Evolutionary conservation across 2,329 filamentous ascomycete species (phyloP).

Genomic region (Talaromyces sp.): DNA sequence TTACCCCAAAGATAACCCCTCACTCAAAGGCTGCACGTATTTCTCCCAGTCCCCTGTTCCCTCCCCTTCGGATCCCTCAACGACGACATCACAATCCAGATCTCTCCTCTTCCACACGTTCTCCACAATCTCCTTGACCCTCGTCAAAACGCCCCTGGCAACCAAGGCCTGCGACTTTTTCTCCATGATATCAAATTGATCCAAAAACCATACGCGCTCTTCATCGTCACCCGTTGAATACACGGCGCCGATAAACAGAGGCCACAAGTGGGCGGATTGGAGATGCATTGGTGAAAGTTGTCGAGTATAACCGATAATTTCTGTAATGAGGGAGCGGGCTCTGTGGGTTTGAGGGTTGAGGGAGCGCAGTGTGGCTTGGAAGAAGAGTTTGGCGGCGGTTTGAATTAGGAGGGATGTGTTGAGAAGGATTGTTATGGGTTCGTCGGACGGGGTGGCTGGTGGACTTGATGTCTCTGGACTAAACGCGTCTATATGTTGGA

Average conservation of each 20-base stretch:
- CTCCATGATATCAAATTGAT: constrained; percentile 18
- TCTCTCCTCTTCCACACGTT: constrained; percentile 21
- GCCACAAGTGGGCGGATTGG: constrained; percentile 19
- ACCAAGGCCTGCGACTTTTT: constrained; percentile 14
- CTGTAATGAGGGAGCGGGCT: constrained; percentile 12
- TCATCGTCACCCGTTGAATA: constrained; percentile 18
- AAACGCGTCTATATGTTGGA: neutral
- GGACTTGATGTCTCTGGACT: neutral
- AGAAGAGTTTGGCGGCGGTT: constrained; percentile 17
- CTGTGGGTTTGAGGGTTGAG: constrained; percentile 5
- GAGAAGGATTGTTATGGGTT: constrained; percentile 13
- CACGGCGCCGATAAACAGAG: constrained; percentile 19
- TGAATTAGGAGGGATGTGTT: constrained; percentile 19
- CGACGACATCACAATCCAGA: constrained; percentile 7
- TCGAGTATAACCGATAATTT: constrained; percentile 15
- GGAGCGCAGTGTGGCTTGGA: constrained; percentile 19
- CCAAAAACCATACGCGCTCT: constrained; percentile 19
- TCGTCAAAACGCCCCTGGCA: constrained; percentile 14
- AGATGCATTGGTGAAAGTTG: constrained; percentile 18
- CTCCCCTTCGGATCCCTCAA: neutral
- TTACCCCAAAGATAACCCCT: constrained; percentile 18
- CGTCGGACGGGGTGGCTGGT: neutral
- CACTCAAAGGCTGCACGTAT: constrained; percentile 20
- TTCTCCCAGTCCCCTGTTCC: constrained; percentile 18
- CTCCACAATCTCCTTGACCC: constrained; percentile 19